Conservation (phyloP, 805 yeast species). For the Saccharomycopsis synnaedendra region DNA sequence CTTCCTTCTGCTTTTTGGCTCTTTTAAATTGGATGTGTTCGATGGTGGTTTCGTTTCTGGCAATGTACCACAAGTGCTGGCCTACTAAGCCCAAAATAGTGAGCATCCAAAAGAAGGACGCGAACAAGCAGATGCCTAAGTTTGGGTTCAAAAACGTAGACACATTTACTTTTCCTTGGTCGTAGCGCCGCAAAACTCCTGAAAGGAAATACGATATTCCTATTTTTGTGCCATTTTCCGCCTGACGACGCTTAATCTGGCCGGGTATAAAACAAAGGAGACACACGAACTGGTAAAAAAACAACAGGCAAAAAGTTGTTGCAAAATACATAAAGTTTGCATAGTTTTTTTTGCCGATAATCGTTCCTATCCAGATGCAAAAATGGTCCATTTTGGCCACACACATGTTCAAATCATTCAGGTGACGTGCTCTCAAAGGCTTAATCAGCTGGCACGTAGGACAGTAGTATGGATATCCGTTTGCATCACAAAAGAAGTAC, state of each 20-base stretch:
- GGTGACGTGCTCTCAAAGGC: slow-evolving; percentile 61
- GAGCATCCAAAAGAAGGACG: slow-evolving; percentile 8
- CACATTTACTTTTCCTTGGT: not conserved
- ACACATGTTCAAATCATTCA: slow-evolving; percentile 42
- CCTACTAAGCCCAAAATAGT: slow-evolving; percentile 4
- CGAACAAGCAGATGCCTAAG: slow-evolving; percentile 2
- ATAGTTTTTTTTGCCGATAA: slow-evolving; percentile 61
- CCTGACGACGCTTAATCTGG: slow-evolving; percentile 5
- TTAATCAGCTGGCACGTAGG: slow-evolving; percentile 53
- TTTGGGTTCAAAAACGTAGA: slow-evolving; percentile 11
- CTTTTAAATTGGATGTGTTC: slow-evolving; percentile 10
- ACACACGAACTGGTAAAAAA: slow-evolving; percentile 8
- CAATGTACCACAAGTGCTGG: slow-evolving; percentile 11
- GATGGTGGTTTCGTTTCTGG: slow-evolving; percentile 12
- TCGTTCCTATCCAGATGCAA: slow-evolving; percentile 67
- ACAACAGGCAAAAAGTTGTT: slow-evolving; percentile 5
- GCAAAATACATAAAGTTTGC: slow-evolving; percentile 10
- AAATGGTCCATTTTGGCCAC: slow-evolving; percentile 75
- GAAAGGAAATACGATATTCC: not conserved
- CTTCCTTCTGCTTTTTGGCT: not conserved
- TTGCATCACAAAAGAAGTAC: slow-evolving; percentile 53
- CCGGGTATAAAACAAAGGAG: slow-evolving; percentile 4
- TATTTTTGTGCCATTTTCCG: not conserved
- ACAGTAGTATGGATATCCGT: slow-evolving; percentile 76
- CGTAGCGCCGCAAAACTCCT: not conserved